Conservation (phyloP, 257 asterid species). For the Solanum corneliomulleri region DNA sequence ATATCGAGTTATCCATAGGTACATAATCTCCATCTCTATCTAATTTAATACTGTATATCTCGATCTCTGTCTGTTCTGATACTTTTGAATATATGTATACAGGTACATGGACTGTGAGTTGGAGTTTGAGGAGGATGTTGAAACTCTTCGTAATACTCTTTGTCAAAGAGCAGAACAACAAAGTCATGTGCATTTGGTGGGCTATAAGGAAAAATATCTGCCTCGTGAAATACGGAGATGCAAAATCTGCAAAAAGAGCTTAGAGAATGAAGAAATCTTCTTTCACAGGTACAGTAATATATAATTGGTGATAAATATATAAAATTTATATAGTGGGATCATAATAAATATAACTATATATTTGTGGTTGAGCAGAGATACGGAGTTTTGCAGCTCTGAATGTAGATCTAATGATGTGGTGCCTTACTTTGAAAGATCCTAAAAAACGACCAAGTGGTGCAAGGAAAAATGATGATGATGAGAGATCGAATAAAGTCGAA, state of each 20-base stretch:
- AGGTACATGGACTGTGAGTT: neutral
- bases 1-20: slow-evolving; percentile 4
- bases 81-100: neutral
- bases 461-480: neutral
- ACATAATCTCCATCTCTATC: neutral
- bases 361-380: neutral
- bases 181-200: neutral
- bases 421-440: neutral
- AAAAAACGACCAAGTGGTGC: too few relatives aligned
- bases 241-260: neutral
- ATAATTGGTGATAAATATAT: neutral
- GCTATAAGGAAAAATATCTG: neutral
- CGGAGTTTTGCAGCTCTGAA: neutral
- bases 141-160: neutral
- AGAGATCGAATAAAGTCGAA: neutral
- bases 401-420: neutral
- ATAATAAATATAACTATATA: neutral
- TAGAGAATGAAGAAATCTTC: neutral
- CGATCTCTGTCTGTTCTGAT: neutral
- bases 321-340: neutral
- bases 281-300: neutral
- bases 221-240: neutral
- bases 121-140: neutral
- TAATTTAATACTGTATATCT: neutral
- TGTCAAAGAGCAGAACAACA: neutral